Conservation (phyloP, 2,329 filamentous ascomycete genomes). For the Ascochyta clinopodiicola region DNA sequence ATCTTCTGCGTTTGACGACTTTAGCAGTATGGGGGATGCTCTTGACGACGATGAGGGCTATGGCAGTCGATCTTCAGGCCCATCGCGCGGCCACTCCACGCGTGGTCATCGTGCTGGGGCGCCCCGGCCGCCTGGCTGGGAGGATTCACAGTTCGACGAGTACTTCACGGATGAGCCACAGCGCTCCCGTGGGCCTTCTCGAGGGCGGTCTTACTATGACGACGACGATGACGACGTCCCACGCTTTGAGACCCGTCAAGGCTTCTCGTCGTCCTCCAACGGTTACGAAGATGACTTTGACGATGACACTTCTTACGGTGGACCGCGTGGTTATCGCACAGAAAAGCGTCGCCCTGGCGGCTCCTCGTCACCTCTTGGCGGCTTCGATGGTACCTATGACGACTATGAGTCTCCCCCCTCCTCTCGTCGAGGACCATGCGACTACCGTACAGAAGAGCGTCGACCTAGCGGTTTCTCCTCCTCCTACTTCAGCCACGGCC, state of each 20-base stretch:
- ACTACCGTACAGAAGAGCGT: conserved; percentile 3
- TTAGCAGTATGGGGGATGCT: background rate
- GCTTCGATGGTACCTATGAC: background rate
- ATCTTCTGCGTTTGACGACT: background rate
- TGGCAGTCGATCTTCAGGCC: background rate
- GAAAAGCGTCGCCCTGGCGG: background rate
- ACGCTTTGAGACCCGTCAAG: background rate
- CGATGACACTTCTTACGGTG: background rate
- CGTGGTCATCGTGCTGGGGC: background rate
- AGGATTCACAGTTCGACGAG: background rate
- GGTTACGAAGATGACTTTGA: background rate
- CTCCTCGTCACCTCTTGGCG: background rate
- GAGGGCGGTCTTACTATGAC: background rate
- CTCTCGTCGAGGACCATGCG: background rate
- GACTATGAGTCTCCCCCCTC: background rate
- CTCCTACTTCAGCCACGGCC: background rate
- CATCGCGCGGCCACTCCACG: background rate
- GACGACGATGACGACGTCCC: background rate
- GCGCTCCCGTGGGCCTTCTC: background rate
- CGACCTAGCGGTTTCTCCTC: background rate
- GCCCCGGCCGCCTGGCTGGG: background rate
- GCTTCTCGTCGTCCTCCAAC: background rate
- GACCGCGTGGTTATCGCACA: background rate
- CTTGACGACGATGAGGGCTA: background rate
- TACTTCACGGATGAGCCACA: background rate